Conservation (phyloP, 345 rosid genomes). For the Syzygium grande region DNA sequence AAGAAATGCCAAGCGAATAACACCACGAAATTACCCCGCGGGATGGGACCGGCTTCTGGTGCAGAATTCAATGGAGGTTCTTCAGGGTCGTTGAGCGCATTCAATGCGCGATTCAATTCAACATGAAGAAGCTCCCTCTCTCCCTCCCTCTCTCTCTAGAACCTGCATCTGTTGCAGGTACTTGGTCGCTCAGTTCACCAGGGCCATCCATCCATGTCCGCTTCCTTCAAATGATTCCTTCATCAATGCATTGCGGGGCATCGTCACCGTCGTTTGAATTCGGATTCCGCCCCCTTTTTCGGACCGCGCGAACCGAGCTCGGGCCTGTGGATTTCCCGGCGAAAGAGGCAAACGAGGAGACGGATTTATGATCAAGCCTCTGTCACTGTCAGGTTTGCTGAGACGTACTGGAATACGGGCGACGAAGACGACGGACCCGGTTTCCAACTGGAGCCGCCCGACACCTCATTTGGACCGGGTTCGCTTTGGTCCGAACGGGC, state of each 20-base stretch:
- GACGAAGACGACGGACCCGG: background rate
- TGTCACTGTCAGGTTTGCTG: background rate
- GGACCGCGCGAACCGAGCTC: background rate
- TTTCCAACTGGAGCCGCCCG: background rate
- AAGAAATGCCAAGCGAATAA: constrained; percentile 9
- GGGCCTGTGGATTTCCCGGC: background rate
- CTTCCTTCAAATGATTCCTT: background rate
- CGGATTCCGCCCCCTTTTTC: background rate
- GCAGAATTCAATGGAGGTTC: constrained; percentile 39
- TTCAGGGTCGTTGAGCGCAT: constrained; percentile 59
- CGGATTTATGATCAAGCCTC: background rate
- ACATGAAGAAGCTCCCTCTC: background rate
- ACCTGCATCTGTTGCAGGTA: background rate
- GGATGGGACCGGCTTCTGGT: constrained; percentile 43
- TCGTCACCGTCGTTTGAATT: background rate
- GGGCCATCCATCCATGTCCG: background rate
- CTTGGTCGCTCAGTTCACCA: background rate
- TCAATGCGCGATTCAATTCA: constrained; percentile 43
- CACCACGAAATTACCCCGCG: constrained; percentile 5
- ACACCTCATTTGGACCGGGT: background rate
- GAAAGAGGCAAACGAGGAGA: background rate
- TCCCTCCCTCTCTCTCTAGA: background rate
- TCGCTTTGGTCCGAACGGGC: background rate
- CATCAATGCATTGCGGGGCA: background rate
- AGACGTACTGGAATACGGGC: background rate